These are phyloP conservation scores for Ormosia emarginata DNA, from an alignment of 306 rosid genomes.

Conservation along the genomic window DNA sequence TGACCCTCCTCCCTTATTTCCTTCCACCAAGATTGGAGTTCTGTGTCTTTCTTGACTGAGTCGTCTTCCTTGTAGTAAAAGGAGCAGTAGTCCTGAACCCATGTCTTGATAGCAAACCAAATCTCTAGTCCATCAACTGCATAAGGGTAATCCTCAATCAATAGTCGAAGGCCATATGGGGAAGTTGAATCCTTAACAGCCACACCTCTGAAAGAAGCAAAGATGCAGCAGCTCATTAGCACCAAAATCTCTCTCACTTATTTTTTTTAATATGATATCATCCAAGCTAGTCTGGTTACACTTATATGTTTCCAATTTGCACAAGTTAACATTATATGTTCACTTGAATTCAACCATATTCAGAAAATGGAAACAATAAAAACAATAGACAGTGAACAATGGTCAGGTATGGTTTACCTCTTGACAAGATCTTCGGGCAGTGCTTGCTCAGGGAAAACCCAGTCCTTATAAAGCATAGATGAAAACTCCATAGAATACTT, in stretches of 20 bases:
- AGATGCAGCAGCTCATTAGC: background rate
- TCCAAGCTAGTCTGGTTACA: background rate
- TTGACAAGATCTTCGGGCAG: conserved; percentile 72
- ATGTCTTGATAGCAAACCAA: conserved; percentile 53
- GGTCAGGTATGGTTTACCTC: conserved; percentile 47
- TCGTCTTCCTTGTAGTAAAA: conserved; percentile 40
- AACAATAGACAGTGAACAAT: background rate
- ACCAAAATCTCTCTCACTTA: background rate
- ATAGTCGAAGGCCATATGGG: conserved; percentile 36
- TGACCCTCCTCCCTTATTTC: conserved; percentile 51
- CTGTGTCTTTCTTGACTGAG: conserved; percentile 17
- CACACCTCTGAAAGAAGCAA: conserved; percentile 51
- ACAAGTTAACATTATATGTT: background rate
- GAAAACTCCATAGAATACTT: conserved; percentile 77
- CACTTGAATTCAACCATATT: background rate
- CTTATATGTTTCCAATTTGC: background rate
- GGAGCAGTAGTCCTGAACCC: conserved; percentile 49
- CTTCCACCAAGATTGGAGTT: conserved; percentile 64
- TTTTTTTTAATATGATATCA: background rate
- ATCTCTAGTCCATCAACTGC: conserved; percentile 61
- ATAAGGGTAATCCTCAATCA: conserved; percentile 55
- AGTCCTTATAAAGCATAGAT: conserved; percentile 57
- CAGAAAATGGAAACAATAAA: background rate
- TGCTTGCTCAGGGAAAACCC: conserved; percentile 74
- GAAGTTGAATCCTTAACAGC: conserved; percentile 41